phyloP scores from a whole-genome alignment of 139 green algal genomes.

The Pleodorina starrii region DNA sequence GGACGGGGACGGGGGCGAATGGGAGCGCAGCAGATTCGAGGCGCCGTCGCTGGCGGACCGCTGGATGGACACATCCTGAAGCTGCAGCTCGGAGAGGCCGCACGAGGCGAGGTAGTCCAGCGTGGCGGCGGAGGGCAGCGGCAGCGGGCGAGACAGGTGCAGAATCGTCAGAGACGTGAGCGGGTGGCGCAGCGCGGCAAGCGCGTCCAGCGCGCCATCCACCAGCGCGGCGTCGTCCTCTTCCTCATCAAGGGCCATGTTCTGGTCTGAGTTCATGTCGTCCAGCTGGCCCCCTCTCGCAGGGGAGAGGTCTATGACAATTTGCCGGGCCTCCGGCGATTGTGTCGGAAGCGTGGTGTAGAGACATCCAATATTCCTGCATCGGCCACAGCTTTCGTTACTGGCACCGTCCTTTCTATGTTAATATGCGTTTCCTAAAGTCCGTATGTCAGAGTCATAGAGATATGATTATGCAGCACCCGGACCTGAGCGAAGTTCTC shows the following conservation, averaged over 20 bases:
- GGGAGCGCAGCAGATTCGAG: background rate
- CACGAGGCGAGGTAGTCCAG: background rate
- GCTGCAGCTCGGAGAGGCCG: background rate
- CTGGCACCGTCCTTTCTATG: no score
- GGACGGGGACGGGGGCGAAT: background rate
- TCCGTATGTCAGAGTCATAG: no score
- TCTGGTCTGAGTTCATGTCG: background rate
- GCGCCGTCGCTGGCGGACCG: background rate
- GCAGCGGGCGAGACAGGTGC: background rate
- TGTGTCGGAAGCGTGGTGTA: background rate
- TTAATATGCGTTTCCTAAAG: no score
- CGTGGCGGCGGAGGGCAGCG: background rate
- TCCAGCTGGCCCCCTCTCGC: background rate
- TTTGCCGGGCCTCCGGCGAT: background rate
- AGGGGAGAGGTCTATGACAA: background rate
- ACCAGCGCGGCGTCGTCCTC: background rate
- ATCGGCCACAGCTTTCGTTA: no score
- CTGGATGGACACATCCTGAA: background rate
- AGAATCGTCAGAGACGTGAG: background rate
- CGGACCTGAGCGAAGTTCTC: no score
- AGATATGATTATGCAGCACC: no score
- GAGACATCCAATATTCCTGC: background rate
- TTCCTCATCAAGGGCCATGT: background rate
- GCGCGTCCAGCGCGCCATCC: background rate
- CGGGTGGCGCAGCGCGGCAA: background rate